phyloP scores from a whole-genome alignment of 176 grass and related monocot species.

The Zea mays region DNA sequence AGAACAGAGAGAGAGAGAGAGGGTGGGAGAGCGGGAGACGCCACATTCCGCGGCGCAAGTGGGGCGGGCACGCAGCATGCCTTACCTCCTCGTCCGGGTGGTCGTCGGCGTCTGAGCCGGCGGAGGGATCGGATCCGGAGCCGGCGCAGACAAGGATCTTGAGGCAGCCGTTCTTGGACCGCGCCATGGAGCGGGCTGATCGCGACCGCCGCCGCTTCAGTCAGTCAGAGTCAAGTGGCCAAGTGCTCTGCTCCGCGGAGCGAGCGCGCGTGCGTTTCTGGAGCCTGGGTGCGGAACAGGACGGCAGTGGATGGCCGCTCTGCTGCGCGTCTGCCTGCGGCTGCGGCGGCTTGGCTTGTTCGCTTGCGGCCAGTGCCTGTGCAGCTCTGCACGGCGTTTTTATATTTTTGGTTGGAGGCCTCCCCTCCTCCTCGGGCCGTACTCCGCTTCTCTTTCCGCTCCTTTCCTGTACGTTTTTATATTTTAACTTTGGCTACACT shows the following conservation, averaged over 20 bases:
- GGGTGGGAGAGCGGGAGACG: background rate
- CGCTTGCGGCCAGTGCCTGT: conserved; percentile 10
- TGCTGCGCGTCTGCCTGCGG: conserved; percentile 18
- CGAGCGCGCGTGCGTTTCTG: conserved; percentile 36
- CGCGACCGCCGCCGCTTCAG: conserved; percentile 1
- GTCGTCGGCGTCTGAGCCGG: conserved; percentile 48
- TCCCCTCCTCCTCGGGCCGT: conserved; percentile 26
- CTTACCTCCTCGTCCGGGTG: conserved; percentile 49
- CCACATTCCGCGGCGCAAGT: conserved; percentile 21
- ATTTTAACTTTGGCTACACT: too few relatives aligned
- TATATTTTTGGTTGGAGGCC: conserved; percentile 34
- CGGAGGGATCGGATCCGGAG: conserved; percentile 44
- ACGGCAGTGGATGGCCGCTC: conserved; percentile 25
- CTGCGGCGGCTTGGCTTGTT: conserved; percentile 9
- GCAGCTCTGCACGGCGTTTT: conserved; percentile 23
- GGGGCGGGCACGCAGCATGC: background rate
- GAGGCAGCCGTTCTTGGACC: conserved; percentile 62
- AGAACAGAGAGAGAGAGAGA: background rate
- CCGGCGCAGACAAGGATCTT: conserved; percentile 75
- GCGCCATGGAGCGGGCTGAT: conserved; percentile 43
- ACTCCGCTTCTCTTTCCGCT: conserved; percentile 2
- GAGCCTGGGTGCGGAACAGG: conserved; percentile 33
- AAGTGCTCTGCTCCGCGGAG: background rate
- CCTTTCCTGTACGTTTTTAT: background rate
- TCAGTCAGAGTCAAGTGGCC: conserved; percentile 8